phyloP scores from a whole-genome alignment of 2,329 filamentous ascomycete genomes.

The Microdochium bolleyi region DNA sequence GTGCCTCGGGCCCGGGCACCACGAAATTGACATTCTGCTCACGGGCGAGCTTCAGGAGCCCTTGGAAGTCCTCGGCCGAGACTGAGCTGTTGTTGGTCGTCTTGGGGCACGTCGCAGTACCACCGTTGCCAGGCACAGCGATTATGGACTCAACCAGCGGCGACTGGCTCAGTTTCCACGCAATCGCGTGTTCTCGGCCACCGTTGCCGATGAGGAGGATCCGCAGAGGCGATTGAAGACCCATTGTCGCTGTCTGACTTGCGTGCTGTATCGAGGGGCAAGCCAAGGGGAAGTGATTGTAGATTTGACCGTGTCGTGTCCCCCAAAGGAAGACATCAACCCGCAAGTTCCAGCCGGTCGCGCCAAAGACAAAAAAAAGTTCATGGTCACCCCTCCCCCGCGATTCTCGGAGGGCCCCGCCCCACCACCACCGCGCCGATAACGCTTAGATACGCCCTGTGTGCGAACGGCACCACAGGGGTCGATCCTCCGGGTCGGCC shows the following conservation, averaged over 20 bases:
- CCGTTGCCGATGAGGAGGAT: slow-evolving; percentile 89
- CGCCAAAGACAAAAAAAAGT: not conserved
- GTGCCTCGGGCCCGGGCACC: slow-evolving; percentile 84
- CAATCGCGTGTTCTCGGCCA: slow-evolving; percentile 87
- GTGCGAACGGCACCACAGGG: not conserved
- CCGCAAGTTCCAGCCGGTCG: not conserved
- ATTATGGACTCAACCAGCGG: slow-evolving; percentile 68
- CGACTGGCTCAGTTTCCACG: slow-evolving; percentile 88
- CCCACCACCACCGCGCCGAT: not conserved
- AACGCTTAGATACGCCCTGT: not conserved
- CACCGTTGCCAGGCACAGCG: slow-evolving; percentile 74
- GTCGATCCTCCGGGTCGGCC: not conserved
- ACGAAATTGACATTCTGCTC: slow-evolving; percentile 71
- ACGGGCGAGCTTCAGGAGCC: slow-evolving; percentile 67
- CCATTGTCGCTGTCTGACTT: slow-evolving; percentile 9
- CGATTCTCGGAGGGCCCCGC: not conserved
- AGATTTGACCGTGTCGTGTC: not conserved
- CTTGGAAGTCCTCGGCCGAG: slow-evolving; percentile 68
- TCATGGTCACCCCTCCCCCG: not conserved
- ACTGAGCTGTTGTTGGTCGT: slow-evolving; percentile 64
- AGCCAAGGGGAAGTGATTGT: not conserved
- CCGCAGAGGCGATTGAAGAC: slow-evolving; percentile 36
- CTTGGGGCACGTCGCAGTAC: slow-evolving; percentile 65
- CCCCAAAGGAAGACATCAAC: not conserved
- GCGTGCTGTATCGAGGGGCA: not conserved